phyloP scores from a whole-genome alignment of 116 monocot species.

The Dioscorea cayenensis region DNA sequence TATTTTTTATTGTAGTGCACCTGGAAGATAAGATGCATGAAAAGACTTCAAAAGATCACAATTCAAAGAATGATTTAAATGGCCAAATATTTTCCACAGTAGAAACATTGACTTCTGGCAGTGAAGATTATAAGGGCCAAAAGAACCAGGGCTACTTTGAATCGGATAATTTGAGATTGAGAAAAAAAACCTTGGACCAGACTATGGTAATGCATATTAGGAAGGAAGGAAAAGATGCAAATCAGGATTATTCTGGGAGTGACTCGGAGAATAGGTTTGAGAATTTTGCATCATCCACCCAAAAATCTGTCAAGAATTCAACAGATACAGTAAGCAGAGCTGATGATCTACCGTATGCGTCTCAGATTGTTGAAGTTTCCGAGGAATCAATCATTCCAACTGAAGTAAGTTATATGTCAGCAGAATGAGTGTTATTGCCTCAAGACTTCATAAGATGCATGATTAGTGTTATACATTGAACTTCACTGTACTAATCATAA shows the following conservation, averaged over 20 bases:
- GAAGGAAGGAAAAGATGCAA: constrained; percentile 8
- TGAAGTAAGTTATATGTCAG: constrained; percentile 40
- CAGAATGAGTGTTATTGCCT: neutral
- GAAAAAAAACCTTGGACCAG: constrained; percentile 28
- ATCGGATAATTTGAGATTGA: constrained; percentile 31
- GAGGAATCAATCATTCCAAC: constrained; percentile 34
- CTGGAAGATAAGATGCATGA: constrained; percentile 51
- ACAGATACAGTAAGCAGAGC: constrained; percentile 9
- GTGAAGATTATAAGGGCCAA: constrained; percentile 18
- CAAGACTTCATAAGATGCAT: neutral
- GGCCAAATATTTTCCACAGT: constrained; percentile 15
- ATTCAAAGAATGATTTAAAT: constrained; percentile 25
- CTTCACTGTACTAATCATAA: neutral
- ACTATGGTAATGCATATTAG: constrained; percentile 13
- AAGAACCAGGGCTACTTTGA: constrained; percentile 14
- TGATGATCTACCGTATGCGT: constrained; percentile 12
- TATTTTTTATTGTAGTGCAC: constrained; percentile 34
- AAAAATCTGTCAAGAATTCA: constrained; percentile 28
- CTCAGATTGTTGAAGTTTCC: constrained; percentile 34
- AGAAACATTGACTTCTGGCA: constrained; percentile 8
- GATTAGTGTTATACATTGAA: neutral
- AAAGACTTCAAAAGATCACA: constrained; percentile 25
- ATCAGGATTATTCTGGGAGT: constrained; percentile 24
- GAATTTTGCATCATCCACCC: constrained; percentile 14
- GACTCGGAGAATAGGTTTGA: constrained; percentile 30